Base-by-base conservation (phyloP, 1,139 yeast species). In the Saccharomyces hybrid region DNA sequence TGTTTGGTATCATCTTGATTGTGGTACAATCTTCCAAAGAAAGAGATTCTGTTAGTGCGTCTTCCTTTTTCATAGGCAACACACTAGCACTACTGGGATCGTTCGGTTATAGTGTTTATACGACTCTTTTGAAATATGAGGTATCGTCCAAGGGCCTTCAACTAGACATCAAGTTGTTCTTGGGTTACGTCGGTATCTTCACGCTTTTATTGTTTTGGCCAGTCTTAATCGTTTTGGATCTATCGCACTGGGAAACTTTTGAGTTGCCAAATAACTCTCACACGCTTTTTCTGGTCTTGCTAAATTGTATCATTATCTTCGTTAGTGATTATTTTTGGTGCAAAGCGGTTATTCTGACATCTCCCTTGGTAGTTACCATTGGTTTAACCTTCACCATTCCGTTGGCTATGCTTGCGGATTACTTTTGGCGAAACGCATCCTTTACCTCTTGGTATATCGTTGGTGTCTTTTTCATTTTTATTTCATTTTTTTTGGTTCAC, bases 321-420 rank as follows among this genome's bases (percentile, higher is more conserved):
- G 73, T 90, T 16, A 86, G 96, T 49, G 99, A 93, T 68, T 89
- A 86, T 62, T 84, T 95, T 66, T 93, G 99, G 99, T 96, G 96
- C 48, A 81, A 89, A 62, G 96, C 98, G 0, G 95, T 91, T 78
- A 77, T 93, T 38, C 75, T 93, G 67, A 93, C 99, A 1, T 85
- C 95, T 51, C 99, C 99, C 0, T 76, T 93, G 59, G 91, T 96
- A 0, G 98, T 91, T 2, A 93, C 99, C 0, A 96, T 93, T 7
- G 99, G 99, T 0, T 76, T 93, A 48, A 86, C 96, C 28, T 82
- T 93, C 62, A 90, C 98, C 0, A 93, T 93, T 29, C 99, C 99
- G 0, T 78, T 93, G 57, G 96, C 98, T 0, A 87, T 93, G 52
- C 42, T 52, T 14, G 52, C 52, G 9, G 52, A 52, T 34, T 52